phyloP scores from a whole-genome alignment of 2,329 filamentous ascomycete species.

The Dactylellina leptospora region DNA sequence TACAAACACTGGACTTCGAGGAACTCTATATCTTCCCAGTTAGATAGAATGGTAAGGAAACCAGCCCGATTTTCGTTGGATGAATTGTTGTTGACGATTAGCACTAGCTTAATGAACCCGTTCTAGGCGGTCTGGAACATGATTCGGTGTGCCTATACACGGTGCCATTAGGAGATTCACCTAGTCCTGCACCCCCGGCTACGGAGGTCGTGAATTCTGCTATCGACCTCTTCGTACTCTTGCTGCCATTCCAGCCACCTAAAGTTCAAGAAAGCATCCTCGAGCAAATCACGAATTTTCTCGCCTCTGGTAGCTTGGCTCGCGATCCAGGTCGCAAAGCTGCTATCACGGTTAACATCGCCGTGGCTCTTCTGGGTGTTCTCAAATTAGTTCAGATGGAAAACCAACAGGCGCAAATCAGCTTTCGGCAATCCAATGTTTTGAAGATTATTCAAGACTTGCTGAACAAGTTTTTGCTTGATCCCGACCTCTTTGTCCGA shows the following conservation, averaged over 20 bases:
- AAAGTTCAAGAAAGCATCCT: conserved; percentile 96
- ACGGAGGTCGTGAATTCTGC: conserved; percentile 96
- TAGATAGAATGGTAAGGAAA: conserved; percentile 62
- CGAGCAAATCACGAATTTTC: conserved; percentile 89
- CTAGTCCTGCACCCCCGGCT: conserved; percentile 76
- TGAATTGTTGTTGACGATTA: conserved; percentile 24
- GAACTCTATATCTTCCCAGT: conserved; percentile 56
- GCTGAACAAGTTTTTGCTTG: conserved; percentile 80
- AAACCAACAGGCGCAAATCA: conserved; percentile 50
- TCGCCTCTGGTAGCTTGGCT: conserved; percentile 80
- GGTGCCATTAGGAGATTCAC: conserved; percentile 63
- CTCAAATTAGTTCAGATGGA: conserved; percentile 78
- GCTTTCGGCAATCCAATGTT: conserved; percentile 54
- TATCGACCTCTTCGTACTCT: conserved; percentile 90
- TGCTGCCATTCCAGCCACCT: conserved; percentile 84
- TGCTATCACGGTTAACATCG: conserved; percentile 89
- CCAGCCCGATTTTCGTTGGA: neutral
- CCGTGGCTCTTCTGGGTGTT: conserved; percentile 79
- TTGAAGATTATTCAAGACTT: conserved; percentile 64
- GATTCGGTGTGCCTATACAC: conserved; percentile 85
- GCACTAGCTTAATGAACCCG: conserved; percentile 58
- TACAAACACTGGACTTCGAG: conserved; percentile 58
- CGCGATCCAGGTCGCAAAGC: conserved; percentile 87
- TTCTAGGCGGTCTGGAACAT: conserved; percentile 77
- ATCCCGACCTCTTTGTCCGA: conserved; percentile 85